phyloP scores from a whole-genome alignment of 768 basidiomycete species.

The Pisolithus marmoratus region DNA sequence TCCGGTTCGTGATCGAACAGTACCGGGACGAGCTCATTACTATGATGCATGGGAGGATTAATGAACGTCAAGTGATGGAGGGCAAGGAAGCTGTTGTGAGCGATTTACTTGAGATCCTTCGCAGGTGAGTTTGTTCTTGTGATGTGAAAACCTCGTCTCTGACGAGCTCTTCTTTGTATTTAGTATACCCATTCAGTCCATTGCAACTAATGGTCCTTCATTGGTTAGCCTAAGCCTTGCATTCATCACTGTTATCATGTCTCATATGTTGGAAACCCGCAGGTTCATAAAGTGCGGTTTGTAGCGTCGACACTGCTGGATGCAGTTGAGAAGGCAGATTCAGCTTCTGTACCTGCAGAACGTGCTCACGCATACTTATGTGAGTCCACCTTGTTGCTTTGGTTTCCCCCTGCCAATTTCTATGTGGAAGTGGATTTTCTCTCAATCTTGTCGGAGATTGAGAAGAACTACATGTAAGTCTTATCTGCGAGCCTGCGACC shows the following conservation, averaged over 20 bases:
- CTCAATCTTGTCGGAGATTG: slow-evolving; percentile 87
- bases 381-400: slow-evolving; percentile 32
- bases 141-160: slow-evolving; percentile 1
- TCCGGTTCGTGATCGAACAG: slow-evolving; percentile 88
- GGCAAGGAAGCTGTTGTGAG: slow-evolving; percentile 82
- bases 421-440: slow-evolving; percentile 75
- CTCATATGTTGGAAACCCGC: slow-evolving; percentile 6
- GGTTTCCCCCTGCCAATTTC: slow-evolving; percentile 4
- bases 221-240: slow-evolving; percentile 38
- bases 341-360: slow-evolving; percentile 72
- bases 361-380: slow-evolving; percentile 85
- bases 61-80: slow-evolving; percentile 61
- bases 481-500: neutral
- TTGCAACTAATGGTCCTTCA: slow-evolving; percentile 83
- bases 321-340: slow-evolving; percentile 75
- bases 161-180: neutral
- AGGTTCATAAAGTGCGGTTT: slow-evolving; percentile 91
- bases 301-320: slow-evolving; percentile 88
- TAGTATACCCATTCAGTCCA: slow-evolving; percentile 90
- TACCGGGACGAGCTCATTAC: slow-evolving; percentile 82
- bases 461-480: slow-evolving; percentile 78
- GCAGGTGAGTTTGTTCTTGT: slow-evolving; percentile 44
- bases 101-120: slow-evolving; percentile 80
- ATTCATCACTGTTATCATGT: neutral
- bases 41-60: slow-evolving; percentile 57